phyloP scores from a whole-genome alignment of 2,329 filamentous ascomycete species.

The Tympanopsis confertula region DNA sequence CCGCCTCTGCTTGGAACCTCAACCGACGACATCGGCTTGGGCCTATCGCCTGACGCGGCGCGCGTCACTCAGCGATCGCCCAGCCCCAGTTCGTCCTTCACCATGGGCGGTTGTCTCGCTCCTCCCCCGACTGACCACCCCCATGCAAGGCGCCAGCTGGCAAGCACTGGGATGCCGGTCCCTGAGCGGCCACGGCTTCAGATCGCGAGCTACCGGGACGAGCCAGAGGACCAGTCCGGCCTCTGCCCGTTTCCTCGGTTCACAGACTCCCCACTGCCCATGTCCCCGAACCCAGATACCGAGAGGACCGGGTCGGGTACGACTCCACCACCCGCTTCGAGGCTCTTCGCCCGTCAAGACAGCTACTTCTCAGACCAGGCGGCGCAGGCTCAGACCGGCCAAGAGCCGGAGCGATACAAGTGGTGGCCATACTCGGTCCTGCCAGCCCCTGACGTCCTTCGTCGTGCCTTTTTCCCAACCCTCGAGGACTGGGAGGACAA shows the following conservation, averaged over 20 bases:
- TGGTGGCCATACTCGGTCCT: slow-evolving; percentile 77
- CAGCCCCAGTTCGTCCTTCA: slow-evolving; percentile 9
- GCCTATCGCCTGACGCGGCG: too few species aligned
- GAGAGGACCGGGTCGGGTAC: slow-evolving; percentile 38
- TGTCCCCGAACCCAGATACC: slow-evolving; percentile 26
- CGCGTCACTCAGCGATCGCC: slow-evolving; percentile 2
- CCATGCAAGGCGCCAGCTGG: not conserved
- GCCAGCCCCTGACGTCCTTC: slow-evolving; percentile 60
- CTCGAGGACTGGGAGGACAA: slow-evolving; percentile 73
- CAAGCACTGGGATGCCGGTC: slow-evolving; percentile 2
- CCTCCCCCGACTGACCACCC: slow-evolving; percentile 11
- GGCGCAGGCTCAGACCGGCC: slow-evolving; percentile 15
- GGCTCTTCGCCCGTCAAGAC: slow-evolving; percentile 32
- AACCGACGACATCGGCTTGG: too few species aligned
- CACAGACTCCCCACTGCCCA: slow-evolving; percentile 40
- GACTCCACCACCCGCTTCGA: slow-evolving; percentile 39
- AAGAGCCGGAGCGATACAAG: slow-evolving; percentile 33
- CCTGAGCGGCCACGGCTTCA: slow-evolving; percentile 23
- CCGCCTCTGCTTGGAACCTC: too few species aligned
- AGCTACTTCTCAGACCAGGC: slow-evolving; percentile 18
- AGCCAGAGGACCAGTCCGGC: slow-evolving; percentile 30
- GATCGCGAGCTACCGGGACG: slow-evolving; percentile 29
- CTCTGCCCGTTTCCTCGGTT: slow-evolving; percentile 59
- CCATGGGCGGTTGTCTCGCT: slow-evolving; percentile 16
- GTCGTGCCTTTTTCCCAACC: slow-evolving; percentile 75